Percentiles rank a stretch among this genome's conserved stretches.
Conservation (phyloP, 2,329 filamentous ascomycete genomes). For the Fusarium falciforme region DNA sequence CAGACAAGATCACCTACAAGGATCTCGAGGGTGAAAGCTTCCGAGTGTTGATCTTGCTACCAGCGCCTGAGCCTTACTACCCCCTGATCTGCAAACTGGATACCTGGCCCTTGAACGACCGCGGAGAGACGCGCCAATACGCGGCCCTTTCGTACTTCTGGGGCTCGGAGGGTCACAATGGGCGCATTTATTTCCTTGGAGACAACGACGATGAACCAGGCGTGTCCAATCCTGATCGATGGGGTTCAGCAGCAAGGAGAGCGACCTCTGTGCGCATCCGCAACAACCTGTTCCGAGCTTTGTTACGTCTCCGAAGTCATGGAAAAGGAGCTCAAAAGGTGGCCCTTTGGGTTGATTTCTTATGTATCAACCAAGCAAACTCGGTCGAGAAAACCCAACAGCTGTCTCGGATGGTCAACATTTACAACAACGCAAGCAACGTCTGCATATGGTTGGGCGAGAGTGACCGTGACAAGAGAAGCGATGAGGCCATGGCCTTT, state of each 20-base stretch:
- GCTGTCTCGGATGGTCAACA: neutral
- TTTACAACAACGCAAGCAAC: neutral
- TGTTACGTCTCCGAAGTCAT: neutral
- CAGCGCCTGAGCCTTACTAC: neutral
- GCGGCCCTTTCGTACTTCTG: neutral
- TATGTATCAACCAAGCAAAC: neutral
- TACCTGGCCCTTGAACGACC: neutral
- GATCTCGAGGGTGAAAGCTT: neutral
- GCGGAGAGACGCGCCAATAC: neutral
- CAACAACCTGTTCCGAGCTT: neutral
- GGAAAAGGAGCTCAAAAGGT: neutral
- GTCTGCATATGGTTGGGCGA: neutral
- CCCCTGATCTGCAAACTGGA: neutral
- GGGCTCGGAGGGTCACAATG: neutral
- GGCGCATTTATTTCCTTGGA: neutral
- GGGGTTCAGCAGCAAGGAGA: neutral
- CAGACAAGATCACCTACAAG: neutral
- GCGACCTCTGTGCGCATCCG: neutral
- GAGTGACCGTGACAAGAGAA: neutral
- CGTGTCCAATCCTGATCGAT: neutral
- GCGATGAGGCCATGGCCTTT: neutral
- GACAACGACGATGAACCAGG: neutral
- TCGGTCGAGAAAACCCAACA: neutral
- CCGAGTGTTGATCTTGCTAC: neutral
- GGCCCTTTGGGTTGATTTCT: neutral